Evolutionary conservation across 164 flowering plant genomes (phyloP).

Genomic region (Aristolochia contorta): DNA sequence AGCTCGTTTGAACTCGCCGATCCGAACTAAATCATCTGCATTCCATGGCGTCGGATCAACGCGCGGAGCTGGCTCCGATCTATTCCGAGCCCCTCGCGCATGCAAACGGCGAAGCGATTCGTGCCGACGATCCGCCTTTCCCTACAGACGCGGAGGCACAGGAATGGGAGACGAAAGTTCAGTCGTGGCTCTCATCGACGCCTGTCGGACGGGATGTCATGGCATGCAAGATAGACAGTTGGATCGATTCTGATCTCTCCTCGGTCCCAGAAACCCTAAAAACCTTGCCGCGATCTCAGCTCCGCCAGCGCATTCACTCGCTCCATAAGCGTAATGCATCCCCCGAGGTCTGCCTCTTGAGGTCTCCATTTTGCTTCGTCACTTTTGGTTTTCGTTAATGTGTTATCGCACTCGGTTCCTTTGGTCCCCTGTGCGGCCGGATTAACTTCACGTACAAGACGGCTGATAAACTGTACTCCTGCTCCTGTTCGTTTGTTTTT

Average conservation of each 20-base stretch:
- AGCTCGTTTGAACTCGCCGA: no score
- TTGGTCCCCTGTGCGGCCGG: no score
- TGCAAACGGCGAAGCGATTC: neutral
- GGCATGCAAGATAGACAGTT: constrained; percentile 42
- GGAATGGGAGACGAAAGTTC: constrained; percentile 46
- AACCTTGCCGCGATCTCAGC: constrained; percentile 30
- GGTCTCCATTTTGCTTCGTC: no score
- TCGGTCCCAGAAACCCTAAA: constrained; percentile 32
- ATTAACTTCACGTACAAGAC: no score
- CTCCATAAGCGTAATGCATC: constrained; percentile 12
- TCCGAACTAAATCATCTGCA: no score
- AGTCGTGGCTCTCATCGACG: constrained; percentile 43
- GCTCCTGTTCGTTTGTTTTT: no score
- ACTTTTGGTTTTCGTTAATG: no score
- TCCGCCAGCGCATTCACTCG: constrained; percentile 29
- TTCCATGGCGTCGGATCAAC: neutral
- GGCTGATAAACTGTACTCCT: no score
- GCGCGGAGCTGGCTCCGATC: neutral
- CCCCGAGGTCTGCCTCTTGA: no score
- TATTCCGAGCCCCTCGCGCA: neutral
- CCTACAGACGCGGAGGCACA: constrained; percentile 5
- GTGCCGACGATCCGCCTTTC: neutral
- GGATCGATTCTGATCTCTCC: constrained; percentile 35
- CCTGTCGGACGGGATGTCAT: constrained; percentile 35
- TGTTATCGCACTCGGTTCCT: no score